Percentiles rank a stretch among this genome's conserved stretches.
Conservation (phyloP, 176 grass and related monocot species). For the Lolium multiflorum region DNA sequence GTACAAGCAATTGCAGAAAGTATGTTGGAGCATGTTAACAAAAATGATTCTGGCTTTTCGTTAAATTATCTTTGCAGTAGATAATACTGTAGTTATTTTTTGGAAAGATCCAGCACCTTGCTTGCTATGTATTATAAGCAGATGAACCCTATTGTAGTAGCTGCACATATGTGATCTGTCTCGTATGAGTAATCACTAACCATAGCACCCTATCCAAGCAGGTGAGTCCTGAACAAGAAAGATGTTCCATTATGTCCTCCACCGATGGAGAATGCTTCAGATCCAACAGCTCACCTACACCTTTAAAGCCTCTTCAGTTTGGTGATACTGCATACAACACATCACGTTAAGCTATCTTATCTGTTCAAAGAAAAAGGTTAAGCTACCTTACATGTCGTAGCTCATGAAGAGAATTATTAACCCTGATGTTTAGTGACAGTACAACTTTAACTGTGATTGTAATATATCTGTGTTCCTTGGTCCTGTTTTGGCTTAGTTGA, state of each 20-base stretch:
- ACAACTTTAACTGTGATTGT: not conserved
- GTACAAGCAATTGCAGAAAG: slow-evolving; percentile 17
- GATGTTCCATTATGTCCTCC: not conserved
- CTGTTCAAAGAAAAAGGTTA: not conserved
- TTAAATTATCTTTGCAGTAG: not conserved
- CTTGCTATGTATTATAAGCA: slow-evolving; percentile 2
- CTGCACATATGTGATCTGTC: not conserved
- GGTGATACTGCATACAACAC: slow-evolving; percentile 17
- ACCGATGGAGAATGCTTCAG: slow-evolving; percentile 24
- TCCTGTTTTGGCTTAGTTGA: not conserved
- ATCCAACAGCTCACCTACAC: slow-evolving; percentile 13
- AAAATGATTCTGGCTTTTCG: slow-evolving; percentile 9
- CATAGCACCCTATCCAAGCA: slow-evolving; percentile 16
- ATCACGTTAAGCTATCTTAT: not conserved
- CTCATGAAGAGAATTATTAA: not conserved
- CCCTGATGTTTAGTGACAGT: not conserved
- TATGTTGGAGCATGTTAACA: not conserved
- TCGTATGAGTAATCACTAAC: slow-evolving; percentile 19
- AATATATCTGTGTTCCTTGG: not conserved
- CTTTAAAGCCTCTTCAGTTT: slow-evolving; percentile 24
- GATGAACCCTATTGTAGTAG: not conserved
- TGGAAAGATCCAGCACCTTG: not conserved
- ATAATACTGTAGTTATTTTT: not conserved
- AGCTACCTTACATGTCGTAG: not conserved
- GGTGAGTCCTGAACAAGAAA: slow-evolving; percentile 1